Percentiles rank a stretch among this genome's conserved stretches.
Evolutionary conservation across 441 rosid species (phyloP).

Genomic region (Flueggea neowawraea): DNA sequence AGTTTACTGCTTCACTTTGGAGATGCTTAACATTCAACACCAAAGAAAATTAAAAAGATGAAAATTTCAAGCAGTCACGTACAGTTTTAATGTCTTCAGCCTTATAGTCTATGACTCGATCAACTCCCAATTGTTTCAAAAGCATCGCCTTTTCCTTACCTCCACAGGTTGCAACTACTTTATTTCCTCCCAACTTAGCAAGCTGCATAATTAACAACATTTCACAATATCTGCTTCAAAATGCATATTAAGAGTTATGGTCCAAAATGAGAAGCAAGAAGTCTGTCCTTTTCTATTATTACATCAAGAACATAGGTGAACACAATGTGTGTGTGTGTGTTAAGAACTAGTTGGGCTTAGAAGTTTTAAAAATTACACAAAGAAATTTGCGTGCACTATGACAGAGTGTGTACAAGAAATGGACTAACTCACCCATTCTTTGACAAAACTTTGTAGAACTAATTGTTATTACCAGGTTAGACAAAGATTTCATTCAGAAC

Average conservation of each 20-base stretch:
- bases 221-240: conserved; percentile 11
- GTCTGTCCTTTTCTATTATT: neutral
- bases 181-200: conserved; percentile 87
- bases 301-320: neutral
- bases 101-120: conserved; percentile 89
- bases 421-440: no score
- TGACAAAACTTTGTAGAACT: no score
- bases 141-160: conserved; percentile 83
- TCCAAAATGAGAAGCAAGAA: neutral
- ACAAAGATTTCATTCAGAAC: no score
- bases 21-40: neutral
- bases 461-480: no score
- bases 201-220: conserved; percentile 50
- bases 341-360: no score
- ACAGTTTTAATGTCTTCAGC: conserved; percentile 83
- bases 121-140: conserved; percentile 80
- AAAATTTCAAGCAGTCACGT: conserved; percentile 16
- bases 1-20: neutral
- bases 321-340: neutral
- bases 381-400: no score
- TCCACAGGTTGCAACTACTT: conserved; percentile 93
- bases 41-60: neutral
- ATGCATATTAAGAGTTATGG: neutral
- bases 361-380: no score
- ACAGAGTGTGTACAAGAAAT: no score